phyloP scores from a whole-genome alignment of 2,329 filamentous ascomycete genomes.

The Sarocladium kiliense region DNA sequence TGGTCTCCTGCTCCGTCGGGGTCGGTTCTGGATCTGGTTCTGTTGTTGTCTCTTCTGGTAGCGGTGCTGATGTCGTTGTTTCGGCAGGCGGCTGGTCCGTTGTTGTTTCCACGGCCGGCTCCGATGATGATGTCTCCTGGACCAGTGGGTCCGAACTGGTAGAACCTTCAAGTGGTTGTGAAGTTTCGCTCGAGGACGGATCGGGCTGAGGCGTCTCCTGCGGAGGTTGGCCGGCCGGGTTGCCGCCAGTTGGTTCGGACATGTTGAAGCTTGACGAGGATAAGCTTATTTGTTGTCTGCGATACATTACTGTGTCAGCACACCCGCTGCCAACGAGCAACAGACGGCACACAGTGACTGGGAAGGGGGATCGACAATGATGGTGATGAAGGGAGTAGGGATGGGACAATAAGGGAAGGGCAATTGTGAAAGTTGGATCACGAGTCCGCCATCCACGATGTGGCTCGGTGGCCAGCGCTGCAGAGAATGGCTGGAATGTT shows the following conservation, averaged over 20 bases:
- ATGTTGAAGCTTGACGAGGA: slow-evolving; percentile 11
- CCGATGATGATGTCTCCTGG: neutral
- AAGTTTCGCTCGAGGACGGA: slow-evolving; percentile 10
- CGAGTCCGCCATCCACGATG: neutral
- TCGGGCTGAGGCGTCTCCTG: slow-evolving; percentile 12
- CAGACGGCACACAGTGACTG: neutral
- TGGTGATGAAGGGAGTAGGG: neutral
- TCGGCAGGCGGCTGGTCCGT: neutral
- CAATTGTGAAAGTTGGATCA: neutral
- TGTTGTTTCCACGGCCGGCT: neutral
- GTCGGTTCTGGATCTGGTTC: slow-evolving; percentile 4
- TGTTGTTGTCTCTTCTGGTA: slow-evolving; percentile 16
- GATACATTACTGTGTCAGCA: slow-evolving; percentile 4
- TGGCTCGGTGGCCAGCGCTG: neutral
- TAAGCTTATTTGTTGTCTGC: slow-evolving; percentile 10
- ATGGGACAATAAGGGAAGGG: neutral
- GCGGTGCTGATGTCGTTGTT: neutral
- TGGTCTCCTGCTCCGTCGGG: slow-evolving; percentile 10
- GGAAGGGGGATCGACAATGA: neutral
- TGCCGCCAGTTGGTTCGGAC: neutral
- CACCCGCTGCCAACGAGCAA: neutral
- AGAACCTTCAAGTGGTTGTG: slow-evolving; percentile 11
- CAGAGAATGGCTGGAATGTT: neutral
- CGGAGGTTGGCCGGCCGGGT: slow-evolving; percentile 12
- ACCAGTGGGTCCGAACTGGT: slow-evolving; percentile 16